Base-by-base conservation (phyloP, 192 early-diverging fungal species). In the Mortierella alpina region DNA sequence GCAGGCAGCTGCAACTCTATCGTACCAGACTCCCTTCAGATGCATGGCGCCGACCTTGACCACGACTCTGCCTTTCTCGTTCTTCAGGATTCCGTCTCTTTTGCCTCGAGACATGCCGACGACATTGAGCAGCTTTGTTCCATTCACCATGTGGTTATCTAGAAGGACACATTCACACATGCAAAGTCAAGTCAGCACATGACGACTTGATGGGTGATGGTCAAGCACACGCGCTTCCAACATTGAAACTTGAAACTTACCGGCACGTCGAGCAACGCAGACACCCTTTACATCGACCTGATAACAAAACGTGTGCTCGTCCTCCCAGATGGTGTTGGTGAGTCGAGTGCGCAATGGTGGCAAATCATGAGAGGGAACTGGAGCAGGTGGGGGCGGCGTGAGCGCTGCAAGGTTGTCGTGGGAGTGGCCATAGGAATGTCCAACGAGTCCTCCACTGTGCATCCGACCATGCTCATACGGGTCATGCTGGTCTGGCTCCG, bases 1-100 rank as follows among this genome's bases (percentile, higher is more conserved):
- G 23, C 5, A 39, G 42, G 10, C 14, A 52, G 41, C 39, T 20
- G 20, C 17, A 52, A 41, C 41, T 20, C 23, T 13, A 49, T 76
- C 86, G 81, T 84, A 90, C 94, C 94, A 95, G 62, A 95, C 94
- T 42, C 94, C 94, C 78, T 95, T 95, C 42, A 95, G 82, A 68
- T 93, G 92, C 93, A 95, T 94, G 5, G 94, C 90, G 22, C 94
- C 94, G 4, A 93, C 92, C 82, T 95, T 95, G 62, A 95, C 93
- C 7, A 95, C 94, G 7, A 91, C 89, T 55, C 94, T 86, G 39
- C 91, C 94, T 83, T 94, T 93, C 80, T 95, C 94, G 75, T 94
- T 94, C 77, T 95, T 95, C 46, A 95, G 85, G 57, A 95, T 94
- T 2, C 92, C 93, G 67, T 95, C 94, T 48, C 94, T 85, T 77